Base-by-base conservation (phyloP, 371 early-diverging fungal genomes). In the Apophysomyces ossiformis region DNA sequence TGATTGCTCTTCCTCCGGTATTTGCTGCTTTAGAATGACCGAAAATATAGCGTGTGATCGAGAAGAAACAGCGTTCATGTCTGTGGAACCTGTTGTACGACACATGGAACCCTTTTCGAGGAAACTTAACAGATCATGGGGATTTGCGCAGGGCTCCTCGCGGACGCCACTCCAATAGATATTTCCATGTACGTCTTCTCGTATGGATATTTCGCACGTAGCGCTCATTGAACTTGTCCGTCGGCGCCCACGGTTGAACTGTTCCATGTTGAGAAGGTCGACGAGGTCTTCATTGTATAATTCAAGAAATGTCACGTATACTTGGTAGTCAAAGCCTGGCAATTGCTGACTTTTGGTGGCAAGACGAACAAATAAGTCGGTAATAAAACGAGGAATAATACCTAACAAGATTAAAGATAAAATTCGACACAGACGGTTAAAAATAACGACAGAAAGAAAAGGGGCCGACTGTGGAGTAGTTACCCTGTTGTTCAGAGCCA, bases 31-130 rank as follows among this genome's bases (percentile, higher is more conserved):
- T 37, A 95, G 82, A 38, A 87, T 90, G 26, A 98, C 89, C 9
- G 95, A 91, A 77, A 98, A 99, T 59, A 99, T 97, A 46, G 99
- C 99, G 80, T 99, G 99, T 35, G 97, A 96, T 67, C 99, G 87
- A n/a, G 98, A 98, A 0, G 97, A 96, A 4, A 90, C 85, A 41
- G 87, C 86, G 83, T 99, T 99, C 99, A 99, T 99, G 60, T 96
- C 93, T 35, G 99, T 99, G 16, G 93, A 88, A 38, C 94, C 96
- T 21, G 99, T 98, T 57, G 95, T 97, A 68, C 99, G 90, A 76
- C 92, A 87, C 54, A 90, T 71, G 8, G 91, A 90, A 63, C 98
- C 95, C 73, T 89, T 89, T 61, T 88, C 82, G 21, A 97, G 78
- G 50, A 78, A 79, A 69, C 78, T 83, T 66, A 98, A 74, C 8